phyloP scores from a whole-genome alignment of 1,284 basidiomycete species.

The Tilletia indica region DNA sequence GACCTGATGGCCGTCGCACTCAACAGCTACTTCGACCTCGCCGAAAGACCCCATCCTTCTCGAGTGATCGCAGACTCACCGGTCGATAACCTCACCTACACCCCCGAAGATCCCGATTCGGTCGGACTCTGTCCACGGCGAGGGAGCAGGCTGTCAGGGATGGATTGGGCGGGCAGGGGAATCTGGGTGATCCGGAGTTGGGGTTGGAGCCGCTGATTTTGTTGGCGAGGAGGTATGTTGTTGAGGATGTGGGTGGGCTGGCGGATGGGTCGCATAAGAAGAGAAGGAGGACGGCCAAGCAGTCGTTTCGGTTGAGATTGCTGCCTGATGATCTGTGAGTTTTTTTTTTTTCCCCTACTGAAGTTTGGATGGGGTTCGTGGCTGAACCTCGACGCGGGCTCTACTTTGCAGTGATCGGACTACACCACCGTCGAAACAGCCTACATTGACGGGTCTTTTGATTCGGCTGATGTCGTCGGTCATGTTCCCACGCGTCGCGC shows the following conservation, averaged over 20 bases:
- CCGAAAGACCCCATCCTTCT: too few relatives aligned
- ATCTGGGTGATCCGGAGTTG: conserved; percentile 34
- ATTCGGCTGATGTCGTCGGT: conserved; percentile 41
- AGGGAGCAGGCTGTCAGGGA: neutral
- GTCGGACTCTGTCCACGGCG: neutral
- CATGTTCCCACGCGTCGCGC: conserved; percentile 32
- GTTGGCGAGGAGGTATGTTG: conserved; percentile 36
- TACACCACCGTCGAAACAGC: conserved; percentile 32
- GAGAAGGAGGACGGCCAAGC: conserved; percentile 17
- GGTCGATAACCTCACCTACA: neutral
- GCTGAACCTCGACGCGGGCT: neutral
- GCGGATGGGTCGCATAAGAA: conserved; percentile 16
- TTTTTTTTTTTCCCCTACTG: neutral
- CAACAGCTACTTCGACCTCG: too few relatives aligned
- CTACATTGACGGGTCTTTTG: conserved; percentile 36
- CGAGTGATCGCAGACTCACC: too few relatives aligned
- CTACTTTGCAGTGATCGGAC: conserved; percentile 28
- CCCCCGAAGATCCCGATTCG: neutral
- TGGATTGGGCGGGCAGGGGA: neutral
- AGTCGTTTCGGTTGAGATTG: conserved; percentile 23
- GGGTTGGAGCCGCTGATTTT: conserved; percentile 37
- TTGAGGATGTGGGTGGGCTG: conserved; percentile 29
- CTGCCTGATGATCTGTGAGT: conserved; percentile 33
- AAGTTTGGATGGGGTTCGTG: neutral
- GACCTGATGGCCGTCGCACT: neutral